Evolutionary conservation across 1,284 basidiomycete species (phyloP).

Genomic region (Taiwanofungus camphoratus): DNA sequence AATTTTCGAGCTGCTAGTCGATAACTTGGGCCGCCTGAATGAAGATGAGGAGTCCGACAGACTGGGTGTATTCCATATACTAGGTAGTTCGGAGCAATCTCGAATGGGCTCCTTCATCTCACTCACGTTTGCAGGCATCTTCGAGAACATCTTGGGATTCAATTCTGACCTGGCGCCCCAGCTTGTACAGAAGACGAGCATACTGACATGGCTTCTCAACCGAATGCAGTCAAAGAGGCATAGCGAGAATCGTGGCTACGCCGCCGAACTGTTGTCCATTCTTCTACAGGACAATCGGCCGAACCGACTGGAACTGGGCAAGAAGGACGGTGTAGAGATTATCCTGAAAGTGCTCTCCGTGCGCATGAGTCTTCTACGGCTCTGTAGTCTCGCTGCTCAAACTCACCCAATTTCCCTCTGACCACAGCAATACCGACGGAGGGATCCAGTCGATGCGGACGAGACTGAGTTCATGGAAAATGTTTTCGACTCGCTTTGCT

Average conservation of each 20-base stretch:
- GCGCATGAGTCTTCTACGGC: conserved; percentile 31
- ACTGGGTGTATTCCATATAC: conserved; percentile 88
- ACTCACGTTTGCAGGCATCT: conserved; percentile 54
- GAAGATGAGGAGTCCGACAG: conserved; percentile 83
- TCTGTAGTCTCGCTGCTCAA: too few species aligned
- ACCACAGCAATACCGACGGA: conserved; percentile 77
- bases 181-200: conserved; percentile 67
- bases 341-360: conserved; percentile 80
- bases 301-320: conserved; percentile 62
- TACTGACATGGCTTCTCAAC: conserved; percentile 77
- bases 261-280: conserved; percentile 86
- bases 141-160: conserved; percentile 90
- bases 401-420: too few species aligned
- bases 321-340: conserved; percentile 75
- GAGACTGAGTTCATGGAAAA: conserved; percentile 99
- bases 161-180: conserved; percentile 68
- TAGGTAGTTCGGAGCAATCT: too few species aligned
- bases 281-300: conserved; percentile 69
- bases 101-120: too few species aligned
- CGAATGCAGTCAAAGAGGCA: conserved; percentile 71
- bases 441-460: conserved; percentile 80
- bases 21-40: conserved; percentile 81
- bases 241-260: conserved; percentile 84
- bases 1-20: conserved; percentile 83
- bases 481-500: conserved; percentile 85